Base-by-base conservation (phyloP, 2,329 filamentous ascomycete species). In the Aspergillus texensis region DNA sequence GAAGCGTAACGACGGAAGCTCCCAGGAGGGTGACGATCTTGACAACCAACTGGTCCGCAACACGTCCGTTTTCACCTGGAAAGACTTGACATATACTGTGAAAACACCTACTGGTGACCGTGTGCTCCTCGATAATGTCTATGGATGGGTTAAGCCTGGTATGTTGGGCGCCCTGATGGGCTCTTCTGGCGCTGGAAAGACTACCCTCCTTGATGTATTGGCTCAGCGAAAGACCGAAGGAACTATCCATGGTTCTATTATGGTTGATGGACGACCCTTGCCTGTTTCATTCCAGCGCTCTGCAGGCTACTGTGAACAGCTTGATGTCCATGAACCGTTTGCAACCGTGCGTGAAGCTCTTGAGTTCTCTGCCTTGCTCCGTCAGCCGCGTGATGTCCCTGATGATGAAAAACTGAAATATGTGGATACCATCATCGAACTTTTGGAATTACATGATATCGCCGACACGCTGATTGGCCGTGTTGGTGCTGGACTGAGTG, bases 101-200 rank as follows among this genome's bases (percentile, higher is more conserved):
- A 84, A 87, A 67, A 88, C 85, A 0, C 82, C 85, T 0, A 74
- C 77, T 1, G 86, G 86, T 4, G 76, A 79, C 54, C 83, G 85
- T 12, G 79, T 86, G 68, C 80, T 91, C 1, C 80, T 91, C 26
- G 88, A 91, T 70, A 83, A 89, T 16, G 86, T 94, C 52, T 88
- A 85, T 62, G 92, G 92, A 0, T 94, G 91, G 73, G 91, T 89
- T 1, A 92, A 92, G 70, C 91, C 91, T 0, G 91, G 92, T 8
- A 82, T 90, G 64, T 85, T 95, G 80, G 86, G 91, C 24, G 92
- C 92, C 0, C 81, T 95, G 1, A 91, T 94, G 82, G 92, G 92
- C 30, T 89, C 90, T 1, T 91, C 87, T 1, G 91, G 90, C 30
- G 92, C 92, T 6, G 92, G 92, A 3, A 95, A 95, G 77, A 80